Base-by-base conservation (phyloP, 768 basidiomycete species). In the Solioccasus polychromus region DNA sequence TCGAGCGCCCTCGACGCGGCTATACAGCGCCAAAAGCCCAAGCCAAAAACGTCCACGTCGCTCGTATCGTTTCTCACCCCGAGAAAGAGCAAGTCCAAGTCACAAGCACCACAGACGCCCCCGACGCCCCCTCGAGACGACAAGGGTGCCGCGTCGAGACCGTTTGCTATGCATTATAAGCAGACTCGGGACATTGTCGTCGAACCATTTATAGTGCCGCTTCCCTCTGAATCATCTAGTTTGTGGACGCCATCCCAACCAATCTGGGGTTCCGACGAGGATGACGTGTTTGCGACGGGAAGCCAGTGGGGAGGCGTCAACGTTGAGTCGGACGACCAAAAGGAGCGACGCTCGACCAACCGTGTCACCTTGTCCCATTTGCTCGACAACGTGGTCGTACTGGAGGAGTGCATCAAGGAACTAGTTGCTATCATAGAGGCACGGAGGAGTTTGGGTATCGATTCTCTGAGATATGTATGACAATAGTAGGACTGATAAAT, bases 341-440 rank as follows among this genome's bases (percentile, higher is more conserved):
- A 59, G 14, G 61, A 68, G 8, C 67, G 64, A 67, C 40, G 54
- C 39, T 69, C 63, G 25, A 45, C 61, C 12, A 62, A 67, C 14
- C 73, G 64, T 17, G 76, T 94, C 22, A 91, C 88, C 8, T 71
- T 98, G 42, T 92, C 90, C 35, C 83, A 79, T 51, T 63, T 97
- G 44, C 69, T 97, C 63, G 95, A 97, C 62, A 97, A 97, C 60
- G 86, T 94, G 24, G 92, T 98, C 24, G 83, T 97, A 31, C 62
- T 98, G 51, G 95, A 97, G 67, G 95, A 97, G 66, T 87, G 85
- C 50, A 86, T 97, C 60, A 97, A 97, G 69, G 95, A 98, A 65
- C 70, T 93, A 26, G 82, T 82, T 12, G 88, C 90, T 12, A 85
- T 92, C 52, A 79, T 93, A 41, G 85, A 90, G 66, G 90, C 88